Base-by-base conservation (phyloP, 2,329 filamentous ascomycete genomes). In the Monosporascus sp. region DNA sequence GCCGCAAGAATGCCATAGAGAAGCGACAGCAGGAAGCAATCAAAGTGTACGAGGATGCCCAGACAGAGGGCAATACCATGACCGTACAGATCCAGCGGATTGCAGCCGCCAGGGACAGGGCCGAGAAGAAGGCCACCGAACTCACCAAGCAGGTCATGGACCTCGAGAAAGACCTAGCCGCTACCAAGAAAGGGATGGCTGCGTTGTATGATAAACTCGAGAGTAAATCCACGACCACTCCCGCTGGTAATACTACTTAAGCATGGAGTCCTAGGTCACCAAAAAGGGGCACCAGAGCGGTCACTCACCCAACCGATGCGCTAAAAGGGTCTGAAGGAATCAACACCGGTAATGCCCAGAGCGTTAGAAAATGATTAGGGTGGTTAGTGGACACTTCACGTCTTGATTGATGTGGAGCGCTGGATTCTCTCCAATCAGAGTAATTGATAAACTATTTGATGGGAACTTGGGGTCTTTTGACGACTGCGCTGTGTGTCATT, bases 21-120 rank as follows among this genome's bases (percentile, higher is more conserved):
- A 49, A 56, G 24, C 56, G 61, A 7, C 11, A 63, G n/a, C 36
- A 43, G 14, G 52, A 49, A 3, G 27, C 59, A 3, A 55, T 55
- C 47, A 52, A 52, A 22, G 31, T 60, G 19, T 61, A 60, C 48
- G 60, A 64, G 45, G 14, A 45, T 2, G 53, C 43, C 22, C 48
- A 54, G 24, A 53, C 44, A 34, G 48, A 55, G 26, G 26, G 48
- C 16, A 16, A 17, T 0, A 3, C 38, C 11, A n/a, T 57, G 7
- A 24, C 43, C 41, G 19, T 50, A 40, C 52, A 20, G n/a, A 27
- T 56, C 22, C 49, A 48, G n/a, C 7, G 14, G 7, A 44, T 44
- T 16, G 54, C 53, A 31, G 27, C 11, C 19, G 43, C 43, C 24
- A 38, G 36, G 20, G 19, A 54, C 20, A 26, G 20, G 0, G n/a